These are phyloP conservation scores for Stenogyne calaminthoides DNA, from an alignment of 305 asterid genomes.

Conservation along the genomic window DNA sequence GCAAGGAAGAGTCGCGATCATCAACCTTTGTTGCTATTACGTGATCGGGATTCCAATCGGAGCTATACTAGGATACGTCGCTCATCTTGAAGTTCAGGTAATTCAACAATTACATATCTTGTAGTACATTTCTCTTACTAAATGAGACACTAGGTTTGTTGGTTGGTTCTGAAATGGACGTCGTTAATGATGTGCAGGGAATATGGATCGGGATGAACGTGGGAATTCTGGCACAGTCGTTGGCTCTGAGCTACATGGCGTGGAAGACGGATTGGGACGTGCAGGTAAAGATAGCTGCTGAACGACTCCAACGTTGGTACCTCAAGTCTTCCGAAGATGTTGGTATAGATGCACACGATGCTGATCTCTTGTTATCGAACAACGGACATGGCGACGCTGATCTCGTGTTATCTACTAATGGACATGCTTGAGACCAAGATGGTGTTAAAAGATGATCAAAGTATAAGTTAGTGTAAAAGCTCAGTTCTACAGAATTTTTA, in stretches of 20 bases:
- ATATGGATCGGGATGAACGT: slow-evolving; percentile 62
- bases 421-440: slow-evolving; percentile 20
- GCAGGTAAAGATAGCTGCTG: slow-evolving; percentile 43
- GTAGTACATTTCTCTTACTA: neutral
- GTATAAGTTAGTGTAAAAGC: neutral
- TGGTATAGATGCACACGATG: slow-evolving; percentile 33
- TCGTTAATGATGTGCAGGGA: slow-evolving; percentile 33
- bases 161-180: neutral
- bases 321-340: slow-evolving; percentile 42
- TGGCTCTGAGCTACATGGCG: slow-evolving; percentile 58
- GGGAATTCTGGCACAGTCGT: slow-evolving; percentile 43
- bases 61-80: slow-evolving; percentile 73
- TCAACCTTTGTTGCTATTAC: slow-evolving; percentile 76
- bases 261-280: slow-evolving; percentile 54
- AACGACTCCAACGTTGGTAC: slow-evolving; percentile 44
- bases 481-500: neutral
- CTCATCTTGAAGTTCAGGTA: slow-evolving; percentile 66
- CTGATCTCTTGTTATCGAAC: neutral
- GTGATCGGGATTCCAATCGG: slow-evolving; percentile 76
- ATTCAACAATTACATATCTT: neutral
- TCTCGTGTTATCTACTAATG: neutral
- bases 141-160: neutral
- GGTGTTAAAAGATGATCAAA: neutral
- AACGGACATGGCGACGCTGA: neutral
- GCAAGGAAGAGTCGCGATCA: slow-evolving; percentile 64